phyloP scores from a whole-genome alignment of 2,329 filamentous ascomycete genomes.

The Phialophora expanda region DNA sequence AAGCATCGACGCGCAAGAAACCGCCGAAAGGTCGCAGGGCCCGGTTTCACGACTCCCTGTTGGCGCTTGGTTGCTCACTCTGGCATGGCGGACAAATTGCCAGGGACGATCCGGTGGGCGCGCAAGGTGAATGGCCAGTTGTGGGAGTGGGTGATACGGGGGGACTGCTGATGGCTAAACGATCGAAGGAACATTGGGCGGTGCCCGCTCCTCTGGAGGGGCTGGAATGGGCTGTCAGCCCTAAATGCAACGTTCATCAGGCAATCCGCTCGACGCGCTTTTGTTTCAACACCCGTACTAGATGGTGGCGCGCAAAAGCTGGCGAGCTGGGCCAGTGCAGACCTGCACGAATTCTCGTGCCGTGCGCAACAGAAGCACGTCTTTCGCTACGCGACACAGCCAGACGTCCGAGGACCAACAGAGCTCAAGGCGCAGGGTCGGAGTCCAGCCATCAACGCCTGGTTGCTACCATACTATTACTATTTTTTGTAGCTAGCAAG shows the following conservation, averaged over 20 bases:
- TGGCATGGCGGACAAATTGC: slow-evolving; percentile 1
- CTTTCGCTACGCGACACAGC: not conserved
- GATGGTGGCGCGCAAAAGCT: not conserved
- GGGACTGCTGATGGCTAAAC: not conserved
- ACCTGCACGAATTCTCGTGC: not conserved
- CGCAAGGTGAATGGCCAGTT: not conserved
- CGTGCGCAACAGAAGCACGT: not conserved
- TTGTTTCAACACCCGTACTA: not conserved
- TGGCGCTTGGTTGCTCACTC: slow-evolving; percentile 2
- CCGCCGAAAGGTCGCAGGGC: not conserved
- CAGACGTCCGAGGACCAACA: not conserved
- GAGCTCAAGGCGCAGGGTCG: not conserved
- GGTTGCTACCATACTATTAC: not conserved
- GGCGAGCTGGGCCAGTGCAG: not conserved
- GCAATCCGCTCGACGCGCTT: not conserved
- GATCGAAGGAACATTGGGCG: not conserved
- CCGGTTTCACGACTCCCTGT: not conserved
- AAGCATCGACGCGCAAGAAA: not conserved
- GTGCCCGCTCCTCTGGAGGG: not conserved
- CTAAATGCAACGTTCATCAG: slow-evolving; percentile 26
- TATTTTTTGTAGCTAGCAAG: too few relatives aligned
- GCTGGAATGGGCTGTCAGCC: slow-evolving; percentile 21
- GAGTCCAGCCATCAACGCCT: not conserved
- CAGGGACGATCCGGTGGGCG: not conserved
- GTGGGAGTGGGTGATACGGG: slow-evolving; percentile 9